Evolutionary conservation across 768 basidiomycete species (phyloP).

Genomic region (Trichaptum fuscoviolaceum): DNA sequence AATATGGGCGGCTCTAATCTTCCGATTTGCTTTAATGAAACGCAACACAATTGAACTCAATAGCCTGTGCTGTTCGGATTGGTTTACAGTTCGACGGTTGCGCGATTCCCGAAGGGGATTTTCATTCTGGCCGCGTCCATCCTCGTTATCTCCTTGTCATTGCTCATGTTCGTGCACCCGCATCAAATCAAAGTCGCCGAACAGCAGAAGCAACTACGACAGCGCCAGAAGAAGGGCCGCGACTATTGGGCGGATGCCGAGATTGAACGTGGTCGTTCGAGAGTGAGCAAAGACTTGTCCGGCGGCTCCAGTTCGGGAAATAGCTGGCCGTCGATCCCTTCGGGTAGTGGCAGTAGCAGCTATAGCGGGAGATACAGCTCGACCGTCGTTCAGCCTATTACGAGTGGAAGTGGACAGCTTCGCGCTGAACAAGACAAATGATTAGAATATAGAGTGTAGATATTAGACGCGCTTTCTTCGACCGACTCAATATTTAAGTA

Average conservation of each 20-base stretch:
- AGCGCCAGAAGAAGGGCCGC: constrained; percentile 12
- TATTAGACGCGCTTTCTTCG: not conserved
- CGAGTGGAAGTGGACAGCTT: not conserved
- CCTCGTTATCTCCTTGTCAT: constrained; percentile 41
- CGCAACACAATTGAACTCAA: not conserved
- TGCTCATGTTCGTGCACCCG: constrained; percentile 40
- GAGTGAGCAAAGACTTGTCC: constrained; percentile 36
- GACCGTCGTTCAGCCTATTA: not conserved
- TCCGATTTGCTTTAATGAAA: too few species aligned
- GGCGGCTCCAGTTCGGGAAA: constrained; percentile 17
- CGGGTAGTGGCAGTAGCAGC: not conserved
- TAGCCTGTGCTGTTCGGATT: constrained; percentile 69
- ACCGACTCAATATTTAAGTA: not conserved
- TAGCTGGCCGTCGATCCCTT: not conserved
- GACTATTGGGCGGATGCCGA: constrained; percentile 20
- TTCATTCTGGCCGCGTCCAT: constrained; percentile 57
- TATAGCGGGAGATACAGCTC: not conserved
- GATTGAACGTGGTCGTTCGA: constrained; percentile 23
- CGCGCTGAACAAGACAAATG: not conserved
- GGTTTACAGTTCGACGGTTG: constrained; percentile 61
- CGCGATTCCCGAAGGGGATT: constrained; percentile 59
- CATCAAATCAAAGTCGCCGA: constrained; percentile 19
- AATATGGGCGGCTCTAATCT: too few species aligned
- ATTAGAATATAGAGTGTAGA: not conserved
- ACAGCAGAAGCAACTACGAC: not conserved